Percentiles rank a stretch among this genome's conserved stretches.
These are phyloP conservation scores for Globisporangium irregulare DNA, from an alignment of 352 stramenopile species.

Conservation along the genomic window DNA sequence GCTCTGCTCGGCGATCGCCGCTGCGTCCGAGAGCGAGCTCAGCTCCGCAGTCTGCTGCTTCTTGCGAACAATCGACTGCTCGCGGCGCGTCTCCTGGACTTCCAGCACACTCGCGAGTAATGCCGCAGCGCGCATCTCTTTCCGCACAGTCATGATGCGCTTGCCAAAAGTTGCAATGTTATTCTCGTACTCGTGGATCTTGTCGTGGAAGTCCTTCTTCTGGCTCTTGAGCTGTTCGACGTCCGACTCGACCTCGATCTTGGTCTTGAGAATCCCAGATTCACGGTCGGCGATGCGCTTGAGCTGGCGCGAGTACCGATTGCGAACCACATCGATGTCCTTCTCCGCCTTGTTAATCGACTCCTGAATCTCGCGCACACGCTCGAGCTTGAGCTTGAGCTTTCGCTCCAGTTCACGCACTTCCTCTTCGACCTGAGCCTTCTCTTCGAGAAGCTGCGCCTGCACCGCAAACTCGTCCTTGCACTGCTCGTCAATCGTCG, in stretches of 20 bases:
- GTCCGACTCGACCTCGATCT: conserved; percentile 71
- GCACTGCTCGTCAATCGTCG: conserved; percentile 75
- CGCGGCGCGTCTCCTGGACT: conserved; percentile 64
- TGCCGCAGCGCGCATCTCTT: conserved; percentile 65
- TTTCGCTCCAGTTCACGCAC: conserved; percentile 69
- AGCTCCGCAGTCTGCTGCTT: conserved; percentile 75
- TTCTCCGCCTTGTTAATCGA: conserved; percentile 71
- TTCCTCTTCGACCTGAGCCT: conserved; percentile 60
- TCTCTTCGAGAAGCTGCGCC: conserved; percentile 52
- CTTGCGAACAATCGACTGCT: conserved; percentile 66
- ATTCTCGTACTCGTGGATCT: conserved; percentile 46
- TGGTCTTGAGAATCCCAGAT: conserved; percentile 66
- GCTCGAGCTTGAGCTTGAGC: conserved; percentile 54
- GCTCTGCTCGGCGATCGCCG: conserved; percentile 72
- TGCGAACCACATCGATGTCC: conserved; percentile 73
- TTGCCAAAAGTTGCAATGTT: conserved; percentile 56
- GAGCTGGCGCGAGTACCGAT: conserved; percentile 70
- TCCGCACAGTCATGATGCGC: conserved; percentile 54
- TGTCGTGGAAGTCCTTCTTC: conserved; percentile 49
- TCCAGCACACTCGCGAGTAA: conserved; percentile 66
- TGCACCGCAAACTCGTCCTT: conserved; percentile 56
- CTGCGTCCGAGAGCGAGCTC: conserved; percentile 58
- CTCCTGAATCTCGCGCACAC: conserved; percentile 55
- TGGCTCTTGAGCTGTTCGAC: conserved; percentile 56
- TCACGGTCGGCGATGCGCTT: conserved; percentile 81